Conservation (phyloP, 177 flowering plant genomes). For the Vitis hybrid region DNA sequence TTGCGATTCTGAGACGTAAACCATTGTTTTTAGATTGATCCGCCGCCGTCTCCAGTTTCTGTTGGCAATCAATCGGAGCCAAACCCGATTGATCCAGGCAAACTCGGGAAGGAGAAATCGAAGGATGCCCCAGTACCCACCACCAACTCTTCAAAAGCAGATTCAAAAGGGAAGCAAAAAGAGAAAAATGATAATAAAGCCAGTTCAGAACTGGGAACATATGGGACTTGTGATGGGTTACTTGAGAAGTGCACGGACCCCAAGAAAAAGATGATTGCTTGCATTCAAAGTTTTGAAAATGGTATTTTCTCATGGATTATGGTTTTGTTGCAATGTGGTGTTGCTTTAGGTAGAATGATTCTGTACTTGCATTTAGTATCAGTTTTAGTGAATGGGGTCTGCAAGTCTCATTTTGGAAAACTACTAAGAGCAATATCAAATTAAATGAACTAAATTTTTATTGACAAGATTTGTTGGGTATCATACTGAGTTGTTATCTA, state of each 20-base stretch:
- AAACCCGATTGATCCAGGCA: background rate
- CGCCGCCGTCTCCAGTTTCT: conserved; percentile 21
- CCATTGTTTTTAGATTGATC: conserved; percentile 15
- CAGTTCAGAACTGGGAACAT: background rate
- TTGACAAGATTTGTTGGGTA: too few species aligned
- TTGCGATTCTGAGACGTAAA: background rate
- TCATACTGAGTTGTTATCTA: too few species aligned
- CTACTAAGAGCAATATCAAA: too few species aligned
- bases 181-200: conserved; percentile 1
- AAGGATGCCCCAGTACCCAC: background rate
- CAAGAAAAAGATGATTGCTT: conserved; percentile 22
- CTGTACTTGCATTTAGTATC: background rate
- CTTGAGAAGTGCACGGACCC: conserved; percentile 13
- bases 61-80: conserved; percentile 4
- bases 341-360: background rate
- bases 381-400: too few species aligned
- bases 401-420: too few species aligned
- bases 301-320: conserved; percentile 19
- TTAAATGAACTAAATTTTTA: too few species aligned
- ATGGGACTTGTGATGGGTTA: conserved; percentile 20
- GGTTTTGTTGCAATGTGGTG: background rate
- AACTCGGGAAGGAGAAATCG: background rate
- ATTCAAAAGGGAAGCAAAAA: conserved; percentile 4
- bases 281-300: conserved; percentile 20
- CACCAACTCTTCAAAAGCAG: background rate